A percentile compares a stretch with the other conserved stretches of the same genome.
Conservation (phyloP, 495 filamentous ascomycete genomes). For the Aspergillus panamensis region DNA sequence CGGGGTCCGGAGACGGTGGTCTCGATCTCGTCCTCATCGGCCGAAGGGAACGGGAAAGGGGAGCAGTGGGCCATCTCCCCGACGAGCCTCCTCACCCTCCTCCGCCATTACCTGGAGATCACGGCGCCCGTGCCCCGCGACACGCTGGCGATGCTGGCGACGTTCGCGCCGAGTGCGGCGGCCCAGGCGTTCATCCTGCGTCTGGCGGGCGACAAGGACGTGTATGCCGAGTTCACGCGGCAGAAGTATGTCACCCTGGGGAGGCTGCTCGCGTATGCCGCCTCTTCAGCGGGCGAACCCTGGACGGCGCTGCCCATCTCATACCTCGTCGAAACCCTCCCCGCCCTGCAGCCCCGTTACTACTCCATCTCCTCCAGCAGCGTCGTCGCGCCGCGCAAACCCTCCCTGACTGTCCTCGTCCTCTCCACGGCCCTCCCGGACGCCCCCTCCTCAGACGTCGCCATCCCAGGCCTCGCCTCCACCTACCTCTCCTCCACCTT, state of each 20-base stretch:
- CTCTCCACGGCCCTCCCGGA: conserved; percentile 27
- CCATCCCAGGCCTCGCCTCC: conserved; percentile 42
- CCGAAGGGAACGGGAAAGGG: conserved; percentile 28
- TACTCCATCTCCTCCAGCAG: conserved; percentile 55
- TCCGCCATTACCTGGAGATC: conserved; percentile 51
- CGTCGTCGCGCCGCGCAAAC: conserved; percentile 39
- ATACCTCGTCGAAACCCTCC: conserved; percentile 44
- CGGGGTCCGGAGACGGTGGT: conserved; percentile 30
- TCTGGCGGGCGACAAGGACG: conserved; percentile 33
- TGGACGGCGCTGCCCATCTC: conserved; percentile 45
- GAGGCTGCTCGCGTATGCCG: conserved; percentile 25
- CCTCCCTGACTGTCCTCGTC: conserved; percentile 45
- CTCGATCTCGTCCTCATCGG: conserved; percentile 26
- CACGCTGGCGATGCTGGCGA: conserved; percentile 36
- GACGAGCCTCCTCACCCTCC: conserved; percentile 38
- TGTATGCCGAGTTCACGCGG: conserved; percentile 32
- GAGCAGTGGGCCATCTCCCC: conserved; percentile 26
- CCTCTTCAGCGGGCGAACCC: neutral
- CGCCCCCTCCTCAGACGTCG: conserved; percentile 20
- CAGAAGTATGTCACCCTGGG: conserved; percentile 42
- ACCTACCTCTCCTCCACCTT: too few species aligned
- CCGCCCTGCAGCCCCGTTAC: conserved; percentile 44
- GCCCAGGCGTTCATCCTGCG: conserved; percentile 32
- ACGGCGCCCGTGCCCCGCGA: conserved; percentile 46
- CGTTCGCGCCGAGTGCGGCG: conserved; percentile 41